phyloP scores from a whole-genome alignment of 2,329 filamentous ascomycete species.

The Tympanopsis confertula region DNA sequence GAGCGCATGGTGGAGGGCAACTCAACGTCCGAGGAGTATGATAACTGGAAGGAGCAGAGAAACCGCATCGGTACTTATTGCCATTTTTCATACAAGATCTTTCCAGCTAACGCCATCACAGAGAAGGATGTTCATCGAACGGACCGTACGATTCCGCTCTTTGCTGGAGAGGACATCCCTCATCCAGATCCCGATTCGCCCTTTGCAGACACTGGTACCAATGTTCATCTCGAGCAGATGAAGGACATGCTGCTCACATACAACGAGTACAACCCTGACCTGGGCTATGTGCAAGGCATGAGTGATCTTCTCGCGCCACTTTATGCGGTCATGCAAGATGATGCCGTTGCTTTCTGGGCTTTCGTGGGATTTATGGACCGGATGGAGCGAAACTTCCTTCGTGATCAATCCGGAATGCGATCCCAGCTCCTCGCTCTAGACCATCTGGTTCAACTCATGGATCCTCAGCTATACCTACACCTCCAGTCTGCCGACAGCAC shows the following conservation, averaged over 20 bases:
- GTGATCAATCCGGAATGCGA: conserved; percentile 93
- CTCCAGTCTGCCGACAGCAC: conserved; percentile 84
- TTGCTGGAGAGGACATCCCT: conserved; percentile 88
- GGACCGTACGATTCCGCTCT: conserved; percentile 87
- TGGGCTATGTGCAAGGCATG: conserved; percentile 98
- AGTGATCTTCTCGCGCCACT: conserved; percentile 90
- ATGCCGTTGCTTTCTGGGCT: conserved; percentile 91
- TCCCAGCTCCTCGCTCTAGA: conserved; percentile 82
- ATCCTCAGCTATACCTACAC: conserved; percentile 85
- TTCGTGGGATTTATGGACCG: conserved; percentile 94
- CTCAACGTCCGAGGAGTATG: conserved; percentile 68
- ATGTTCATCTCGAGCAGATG: conserved; percentile 95
- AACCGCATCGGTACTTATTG: conserved; percentile 70
- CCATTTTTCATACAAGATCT: conserved; percentile 2
- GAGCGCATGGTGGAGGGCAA: conserved; percentile 77
- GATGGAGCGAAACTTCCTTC: conserved; percentile 89
- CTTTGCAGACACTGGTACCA: conserved; percentile 84
- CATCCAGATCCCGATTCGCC: conserved; percentile 93
- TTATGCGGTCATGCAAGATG: conserved; percentile 94
- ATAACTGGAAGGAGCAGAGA: conserved; percentile 95
- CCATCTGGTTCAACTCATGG: conserved; percentile 91
- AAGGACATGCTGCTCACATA: conserved; percentile 98
- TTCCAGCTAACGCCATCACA: conserved; percentile 27
- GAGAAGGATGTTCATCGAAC: conserved; percentile 98
- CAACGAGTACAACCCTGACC: conserved; percentile 90